Conservation (phyloP, 139 green algal species). For the Ostreobium quekettii region DNA sequence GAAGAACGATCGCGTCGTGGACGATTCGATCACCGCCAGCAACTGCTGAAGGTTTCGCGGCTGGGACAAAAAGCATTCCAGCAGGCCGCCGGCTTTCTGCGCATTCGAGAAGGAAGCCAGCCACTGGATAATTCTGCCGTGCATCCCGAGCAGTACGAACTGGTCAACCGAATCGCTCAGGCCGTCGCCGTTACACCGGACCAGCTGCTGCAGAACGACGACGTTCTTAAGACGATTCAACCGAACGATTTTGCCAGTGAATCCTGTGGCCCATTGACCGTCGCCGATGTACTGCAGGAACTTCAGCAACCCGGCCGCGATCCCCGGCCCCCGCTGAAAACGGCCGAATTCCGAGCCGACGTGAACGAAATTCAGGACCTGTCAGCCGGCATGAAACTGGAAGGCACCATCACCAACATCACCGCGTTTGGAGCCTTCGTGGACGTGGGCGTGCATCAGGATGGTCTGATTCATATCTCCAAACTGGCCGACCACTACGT, state of each 20-base stretch:
- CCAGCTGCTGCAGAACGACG: not conserved
- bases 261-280: too few relatives aligned
- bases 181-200: not conserved
- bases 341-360: not conserved
- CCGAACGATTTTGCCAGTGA: too few relatives aligned
- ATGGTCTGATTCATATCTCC: conserved; percentile 21
- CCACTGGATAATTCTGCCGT: conserved; percentile 29
- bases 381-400: conserved; percentile 11
- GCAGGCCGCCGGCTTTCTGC: conserved; percentile 34
- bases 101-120: conserved; percentile 18
- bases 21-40: conserved; percentile 4
- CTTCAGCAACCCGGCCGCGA: conserved; percentile 10
- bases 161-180: conserved; percentile 7
- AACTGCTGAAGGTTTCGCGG: conserved; percentile 21
- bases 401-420: conserved; percentile 26
- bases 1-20: conserved; percentile 12
- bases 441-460: conserved; percentile 20
- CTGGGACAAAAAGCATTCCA: conserved; percentile 30
- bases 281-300: too few relatives aligned
- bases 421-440: conserved; percentile 31
- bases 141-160: conserved; percentile 30
- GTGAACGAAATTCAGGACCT: conserved; percentile 6
- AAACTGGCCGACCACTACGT: not conserved
- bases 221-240: conserved; percentile 17
- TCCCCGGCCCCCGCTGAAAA: not conserved